These are phyloP conservation scores for Candida pseudoviswanathii DNA, from an alignment of 1,139 yeast genomes.

Conservation along the genomic window DNA sequence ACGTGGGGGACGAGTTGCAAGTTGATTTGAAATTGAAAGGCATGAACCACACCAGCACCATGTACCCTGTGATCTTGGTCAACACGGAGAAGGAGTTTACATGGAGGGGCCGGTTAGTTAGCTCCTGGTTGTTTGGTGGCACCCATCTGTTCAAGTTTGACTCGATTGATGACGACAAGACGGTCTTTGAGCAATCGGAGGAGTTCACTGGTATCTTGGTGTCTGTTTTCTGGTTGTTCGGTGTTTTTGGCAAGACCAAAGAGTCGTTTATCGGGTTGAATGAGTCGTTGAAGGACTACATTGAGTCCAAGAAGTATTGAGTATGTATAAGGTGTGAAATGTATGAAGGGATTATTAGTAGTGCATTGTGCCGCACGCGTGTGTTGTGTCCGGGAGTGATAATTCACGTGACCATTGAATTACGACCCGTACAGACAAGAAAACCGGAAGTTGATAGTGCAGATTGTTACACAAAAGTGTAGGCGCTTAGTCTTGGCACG, in stretches of 20 bases:
- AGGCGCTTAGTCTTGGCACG: slow-evolving; percentile 1
- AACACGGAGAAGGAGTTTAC: slow-evolving; percentile 12
- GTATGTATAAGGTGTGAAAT: neutral
- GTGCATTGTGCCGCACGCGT: neutral
- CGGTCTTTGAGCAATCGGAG: slow-evolving; percentile 18
- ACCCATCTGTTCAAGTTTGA: slow-evolving; percentile 17
- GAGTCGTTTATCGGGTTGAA: slow-evolving; percentile 15
- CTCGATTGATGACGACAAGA: slow-evolving; percentile 14
- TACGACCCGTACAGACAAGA: neutral
- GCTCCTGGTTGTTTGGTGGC: slow-evolving; percentile 18
- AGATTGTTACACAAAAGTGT: no score
- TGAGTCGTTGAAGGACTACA: slow-evolving; percentile 16
- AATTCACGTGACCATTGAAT: neutral
- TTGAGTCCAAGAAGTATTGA: slow-evolving; percentile 10
- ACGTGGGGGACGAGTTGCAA: slow-evolving; percentile 17
- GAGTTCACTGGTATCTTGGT: slow-evolving; percentile 19
- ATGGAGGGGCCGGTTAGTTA: slow-evolving; percentile 18
- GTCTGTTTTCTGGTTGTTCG: slow-evolving; percentile 12
- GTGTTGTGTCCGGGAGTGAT: neutral
- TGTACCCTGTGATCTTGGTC: slow-evolving; percentile 15
- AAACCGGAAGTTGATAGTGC: neutral
- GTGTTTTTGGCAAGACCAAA: slow-evolving; percentile 14
- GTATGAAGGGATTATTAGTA: no score
- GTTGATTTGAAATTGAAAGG: slow-evolving; percentile 19
- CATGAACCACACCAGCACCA: slow-evolving; percentile 13